A percentile compares a stretch with the other conserved stretches of the same genome.
phyloP scores from a whole-genome alignment of 148 eudicot species.

The Salicornia ramosissima region DNA sequence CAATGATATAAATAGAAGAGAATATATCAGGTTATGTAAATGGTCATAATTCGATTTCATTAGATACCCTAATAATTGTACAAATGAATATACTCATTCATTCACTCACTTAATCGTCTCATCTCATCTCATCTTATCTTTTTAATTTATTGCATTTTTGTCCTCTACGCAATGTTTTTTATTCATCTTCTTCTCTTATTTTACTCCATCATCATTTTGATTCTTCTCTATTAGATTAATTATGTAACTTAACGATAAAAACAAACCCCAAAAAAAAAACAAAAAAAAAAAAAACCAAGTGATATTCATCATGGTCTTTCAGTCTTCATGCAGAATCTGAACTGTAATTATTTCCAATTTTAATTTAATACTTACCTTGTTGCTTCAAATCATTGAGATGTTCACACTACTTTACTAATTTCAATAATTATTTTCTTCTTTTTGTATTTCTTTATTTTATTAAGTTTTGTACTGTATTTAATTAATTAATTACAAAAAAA shows the following conservation, averaged over 20 bases:
- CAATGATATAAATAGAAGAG: neutral
- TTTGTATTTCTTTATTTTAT: neutral
- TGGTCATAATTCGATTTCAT: conserved; percentile 8
- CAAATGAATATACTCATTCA: neutral
- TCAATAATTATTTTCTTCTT: conserved; percentile 6
- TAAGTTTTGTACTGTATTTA: no score
- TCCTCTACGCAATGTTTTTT: conserved; percentile 12
- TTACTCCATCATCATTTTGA: conserved; percentile 18
- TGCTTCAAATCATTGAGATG: conserved; percentile 17
- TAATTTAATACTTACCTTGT: neutral
- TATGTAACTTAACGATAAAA: neutral
- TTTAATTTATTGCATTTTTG: conserved; percentile 8
- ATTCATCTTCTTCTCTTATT: neutral
- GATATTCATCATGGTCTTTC: conserved; percentile 20
- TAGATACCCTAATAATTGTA: conserved; percentile 9
- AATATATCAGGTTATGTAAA: conserved; percentile 10
- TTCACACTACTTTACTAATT: conserved; percentile 8
- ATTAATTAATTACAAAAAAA: no score
- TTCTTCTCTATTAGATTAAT: conserved; percentile 17
- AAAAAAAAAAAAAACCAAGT: conserved; percentile 1
- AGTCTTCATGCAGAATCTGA: conserved; percentile 17
- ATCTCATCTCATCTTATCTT: neutral
- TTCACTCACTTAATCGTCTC: no score
- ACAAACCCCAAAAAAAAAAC: neutral
- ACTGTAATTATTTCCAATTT: conserved; percentile 6